Percentiles rank a stretch among this genome's conserved stretches.
These are phyloP conservation scores for Mariannaea sp. DNA, from an alignment of 2,329 filamentous ascomycete species.

Conservation along the genomic window DNA sequence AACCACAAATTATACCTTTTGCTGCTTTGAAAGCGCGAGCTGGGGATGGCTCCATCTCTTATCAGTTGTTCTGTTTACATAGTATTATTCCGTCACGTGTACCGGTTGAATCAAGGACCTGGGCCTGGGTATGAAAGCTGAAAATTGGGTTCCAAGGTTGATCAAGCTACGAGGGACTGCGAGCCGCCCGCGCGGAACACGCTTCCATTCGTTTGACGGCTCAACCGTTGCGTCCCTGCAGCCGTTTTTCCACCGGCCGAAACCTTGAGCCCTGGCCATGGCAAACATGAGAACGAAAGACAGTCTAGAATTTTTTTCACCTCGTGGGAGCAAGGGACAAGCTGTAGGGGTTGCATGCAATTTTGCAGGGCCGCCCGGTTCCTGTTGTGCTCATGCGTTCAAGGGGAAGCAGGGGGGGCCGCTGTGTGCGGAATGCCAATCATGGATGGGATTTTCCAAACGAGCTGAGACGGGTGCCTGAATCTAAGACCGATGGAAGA, in stretches of 20 bases:
- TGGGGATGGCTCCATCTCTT: not conserved
- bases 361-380: too few species aligned
- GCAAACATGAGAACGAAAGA: not conserved
- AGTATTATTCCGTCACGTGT: too few species aligned
- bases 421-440: not conserved
- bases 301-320: not conserved
- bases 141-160: not conserved
- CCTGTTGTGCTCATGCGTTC: not conserved
- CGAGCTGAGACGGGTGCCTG: not conserved
- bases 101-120: too few species aligned
- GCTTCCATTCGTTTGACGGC: too few species aligned
- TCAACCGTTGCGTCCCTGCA: too few species aligned
- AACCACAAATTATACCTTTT: not conserved
- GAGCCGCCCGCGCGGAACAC: too few species aligned
- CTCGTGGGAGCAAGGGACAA: constrained; percentile 14
- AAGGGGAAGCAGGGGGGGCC: not conserved
- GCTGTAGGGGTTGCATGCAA: constrained; percentile 3
- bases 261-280: not conserved
- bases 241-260: not conserved
- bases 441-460: too few species aligned
- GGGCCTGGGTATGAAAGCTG: not conserved
- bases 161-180: too few species aligned
- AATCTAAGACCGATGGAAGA: not conserved
- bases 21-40: not conserved
- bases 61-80: not conserved